Conservation (phyloP, 2,329 filamentous ascomycete genomes). For the Phoma sp. region DNA sequence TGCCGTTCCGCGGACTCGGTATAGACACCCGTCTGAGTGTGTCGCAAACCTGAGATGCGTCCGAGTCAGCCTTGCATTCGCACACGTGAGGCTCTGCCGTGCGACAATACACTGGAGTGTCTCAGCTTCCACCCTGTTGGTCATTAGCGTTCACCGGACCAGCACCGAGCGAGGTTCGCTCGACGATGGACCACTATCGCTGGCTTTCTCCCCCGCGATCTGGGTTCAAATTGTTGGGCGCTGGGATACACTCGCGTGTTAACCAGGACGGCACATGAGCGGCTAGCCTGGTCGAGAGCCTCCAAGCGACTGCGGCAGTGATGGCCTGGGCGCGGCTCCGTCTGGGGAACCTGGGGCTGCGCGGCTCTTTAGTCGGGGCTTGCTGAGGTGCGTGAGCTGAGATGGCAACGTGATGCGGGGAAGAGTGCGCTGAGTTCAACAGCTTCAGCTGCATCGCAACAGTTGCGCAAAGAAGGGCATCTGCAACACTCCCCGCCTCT, state of each 20-base stretch:
- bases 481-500: slow-evolving; percentile 2
- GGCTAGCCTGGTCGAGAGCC: slow-evolving; percentile 9
- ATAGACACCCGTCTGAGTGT: background rate
- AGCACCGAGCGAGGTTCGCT: slow-evolving; percentile 12
- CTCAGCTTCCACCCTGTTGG: background rate
- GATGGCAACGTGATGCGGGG: background rate
- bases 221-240: slow-evolving; percentile 5
- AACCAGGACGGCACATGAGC: slow-evolving; percentile 1
- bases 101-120: slow-evolving; percentile 3
- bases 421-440: background rate
- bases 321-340: background rate
- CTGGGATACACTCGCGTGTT: background rate
- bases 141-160: slow-evolving; percentile 11
- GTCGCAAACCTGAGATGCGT: background rate
- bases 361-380: slow-evolving; percentile 17
- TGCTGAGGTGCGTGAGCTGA: background rate
- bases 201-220: slow-evolving; percentile 5
- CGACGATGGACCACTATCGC: slow-evolving; percentile 4
- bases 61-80: slow-evolving; percentile 6
- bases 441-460: background rate
- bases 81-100: slow-evolving; percentile 16
- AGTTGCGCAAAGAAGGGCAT: background rate
- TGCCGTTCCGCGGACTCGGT: background rate
- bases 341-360: slow-evolving; percentile 17
- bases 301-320: slow-evolving; percentile 7